Conservation (phyloP, 345 rosid species). For the Eucalyptus marginata region DNA sequence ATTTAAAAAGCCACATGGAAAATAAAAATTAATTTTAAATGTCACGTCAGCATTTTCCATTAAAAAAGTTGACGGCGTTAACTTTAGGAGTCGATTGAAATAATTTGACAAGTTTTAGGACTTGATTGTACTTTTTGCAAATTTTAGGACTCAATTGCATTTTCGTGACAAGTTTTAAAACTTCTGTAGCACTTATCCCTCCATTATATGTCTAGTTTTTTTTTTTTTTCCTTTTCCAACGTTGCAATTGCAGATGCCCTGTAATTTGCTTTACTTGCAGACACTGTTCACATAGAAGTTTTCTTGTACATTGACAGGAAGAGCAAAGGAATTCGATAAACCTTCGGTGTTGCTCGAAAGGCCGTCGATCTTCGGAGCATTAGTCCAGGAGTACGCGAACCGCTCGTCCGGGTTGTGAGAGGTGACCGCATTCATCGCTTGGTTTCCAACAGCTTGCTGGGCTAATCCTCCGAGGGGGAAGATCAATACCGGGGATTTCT, state of each 20-base stretch:
- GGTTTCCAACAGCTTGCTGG: not conserved
- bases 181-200: no score
- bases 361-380: constrained; percentile 59
- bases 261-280: not conserved
- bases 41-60: no score
- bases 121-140: no score
- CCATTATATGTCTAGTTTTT: not conserved
- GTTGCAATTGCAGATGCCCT: not conserved
- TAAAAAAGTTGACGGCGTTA: no score
- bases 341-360: constrained; percentile 66
- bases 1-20: no score
- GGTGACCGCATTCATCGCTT: not conserved
- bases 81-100: no score
- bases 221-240: not conserved
- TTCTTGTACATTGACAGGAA: constrained; percentile 24
- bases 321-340: constrained; percentile 65
- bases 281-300: not conserved
- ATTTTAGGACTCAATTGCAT: no score
- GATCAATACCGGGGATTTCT: not conserved
- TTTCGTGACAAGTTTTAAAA: no score
- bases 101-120: no score
- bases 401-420: constrained; percentile 57
- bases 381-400: constrained; percentile 91
- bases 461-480: not conserved
- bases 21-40: no score